Base-by-base conservation (phyloP, 2,329 filamentous ascomycete species). In the Aspergillus novofumigatus region DNA sequence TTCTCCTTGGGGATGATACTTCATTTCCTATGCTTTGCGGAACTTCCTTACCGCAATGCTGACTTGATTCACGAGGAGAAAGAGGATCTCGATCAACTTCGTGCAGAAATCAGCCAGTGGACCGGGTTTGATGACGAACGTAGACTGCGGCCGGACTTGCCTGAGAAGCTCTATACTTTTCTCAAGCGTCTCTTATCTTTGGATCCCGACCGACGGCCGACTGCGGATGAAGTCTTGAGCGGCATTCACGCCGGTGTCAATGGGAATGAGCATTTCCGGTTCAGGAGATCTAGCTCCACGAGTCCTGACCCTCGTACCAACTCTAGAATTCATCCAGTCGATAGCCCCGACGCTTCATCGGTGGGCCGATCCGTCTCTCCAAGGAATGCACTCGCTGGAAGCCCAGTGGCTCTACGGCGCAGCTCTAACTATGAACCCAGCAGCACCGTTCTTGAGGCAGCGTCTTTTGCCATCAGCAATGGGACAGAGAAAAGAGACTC, bases 1-100 rank as follows among this genome's bases (percentile, higher is more conserved):
- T 99, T 99, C 74, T 97, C 92, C 1, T 79, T 99, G 0, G 94
- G 94, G 51, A 97, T 99, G 93, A 97, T 97, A 55, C 82, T 99
- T 3, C 96, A 97, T 73, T 99, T 99, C 69, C 89, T 99, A 81
- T 99, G 94, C 72, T 99, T 99, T 70, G 91, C 89, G 1, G 83
- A 88, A 49, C 81, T 99, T 10, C 94, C 94, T 0, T 99, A 97
- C 69, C 81, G 77, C 25, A 90, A 88, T 65, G 91, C 92, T 53
- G 93, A 97, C 69, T 82, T 88, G 3, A 81, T 95, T 23, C 86
- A 96, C 58, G 93, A 97, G 72, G 93, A 97, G 69, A 86, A 91
- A 55, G 94, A 99, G 70, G 92, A 97, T 63, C 81, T 97, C 4
- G 92, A 97, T 65, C 80, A 87, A 62, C 81, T 99, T 29, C 86